Evolutionary conservation across 2,329 filamentous ascomycete genomes (phyloP).

Genomic region (Stagonosporopsis cucurbitacearum): DNA sequence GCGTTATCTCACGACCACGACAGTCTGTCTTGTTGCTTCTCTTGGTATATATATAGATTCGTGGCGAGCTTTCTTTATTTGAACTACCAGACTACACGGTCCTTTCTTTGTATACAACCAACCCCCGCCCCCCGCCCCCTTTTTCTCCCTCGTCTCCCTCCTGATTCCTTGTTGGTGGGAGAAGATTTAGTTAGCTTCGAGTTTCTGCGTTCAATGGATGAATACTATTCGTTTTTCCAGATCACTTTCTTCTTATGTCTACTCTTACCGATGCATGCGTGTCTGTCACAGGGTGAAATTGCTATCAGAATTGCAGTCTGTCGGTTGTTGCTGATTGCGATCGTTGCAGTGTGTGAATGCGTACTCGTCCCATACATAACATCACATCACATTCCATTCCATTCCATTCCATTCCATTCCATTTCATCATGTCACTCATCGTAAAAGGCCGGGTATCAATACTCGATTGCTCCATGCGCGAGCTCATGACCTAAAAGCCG

Average conservation of each 20-base stretch:
- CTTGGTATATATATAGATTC: background rate
- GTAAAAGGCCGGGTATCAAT: background rate
- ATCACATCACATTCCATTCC: background rate
- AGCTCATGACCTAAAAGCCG: background rate
- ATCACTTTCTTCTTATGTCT: too few relatives aligned
- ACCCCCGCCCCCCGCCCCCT: too few relatives aligned
- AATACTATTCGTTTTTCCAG: too few relatives aligned
- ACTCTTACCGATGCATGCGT: background rate
- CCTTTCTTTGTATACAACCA: slow-evolving; percentile 8
- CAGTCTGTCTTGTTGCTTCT: background rate
- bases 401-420: background rate
- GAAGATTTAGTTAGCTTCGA: background rate
- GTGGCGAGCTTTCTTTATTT: slow-evolving; percentile 3
- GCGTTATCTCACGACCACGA: too few relatives aligned
- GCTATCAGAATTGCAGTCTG: background rate
- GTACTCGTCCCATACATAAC: too few relatives aligned
- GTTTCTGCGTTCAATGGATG: background rate
- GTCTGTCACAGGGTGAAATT: too few relatives aligned
- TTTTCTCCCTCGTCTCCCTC: too few relatives aligned
- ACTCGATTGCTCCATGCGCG: background rate
- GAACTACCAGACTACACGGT: slow-evolving; percentile 10
- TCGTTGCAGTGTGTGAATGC: background rate
- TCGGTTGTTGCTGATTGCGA: background rate
- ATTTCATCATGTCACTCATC: too few relatives aligned
- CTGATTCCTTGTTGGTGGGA: background rate